phyloP scores from a whole-genome alignment of 164 flowering plant genomes.

The Platanus orientalis region DNA sequence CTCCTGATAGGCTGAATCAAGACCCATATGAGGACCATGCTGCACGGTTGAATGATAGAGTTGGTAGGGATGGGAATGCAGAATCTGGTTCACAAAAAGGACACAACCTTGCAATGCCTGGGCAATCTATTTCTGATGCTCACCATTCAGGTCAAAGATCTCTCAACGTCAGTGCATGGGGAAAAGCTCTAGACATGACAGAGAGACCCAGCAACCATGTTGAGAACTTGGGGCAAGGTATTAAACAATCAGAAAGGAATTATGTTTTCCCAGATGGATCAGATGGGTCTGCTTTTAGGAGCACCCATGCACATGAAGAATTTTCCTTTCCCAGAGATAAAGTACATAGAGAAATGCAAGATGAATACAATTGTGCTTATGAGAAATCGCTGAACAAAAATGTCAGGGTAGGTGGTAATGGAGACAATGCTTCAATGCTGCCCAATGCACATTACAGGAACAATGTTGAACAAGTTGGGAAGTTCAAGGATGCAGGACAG shows the following conservation, averaged over 20 bases:
- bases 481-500: slow-evolving; percentile 32
- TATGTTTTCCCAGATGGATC: slow-evolving; percentile 16
- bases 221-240: slow-evolving; percentile 31
- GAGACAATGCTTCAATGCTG: slow-evolving; percentile 27
- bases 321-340: slow-evolving; percentile 33
- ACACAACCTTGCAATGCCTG: slow-evolving; percentile 21
- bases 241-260: slow-evolving; percentile 34
- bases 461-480: slow-evolving; percentile 41
- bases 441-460: slow-evolving; percentile 35
- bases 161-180: too few relatives aligned
- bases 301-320: slow-evolving; percentile 22
- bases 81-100: slow-evolving; percentile 31
- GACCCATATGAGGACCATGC: slow-evolving; percentile 22
- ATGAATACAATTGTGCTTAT: slow-evolving; percentile 30
- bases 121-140: slow-evolving; percentile 34
- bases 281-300: slow-evolving; percentile 16
- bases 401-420: slow-evolving; percentile 32
- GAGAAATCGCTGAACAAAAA: slow-evolving; percentile 38
- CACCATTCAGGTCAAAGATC: slow-evolving; percentile 36
- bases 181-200: slow-evolving; percentile 30
- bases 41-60: slow-evolving; percentile 21
- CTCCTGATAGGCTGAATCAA: slow-evolving; percentile 35
- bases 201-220: slow-evolving; percentile 35
- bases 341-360: slow-evolving; percentile 30
- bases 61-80: too few relatives aligned